Percentiles rank a stretch among this genome's conserved stretches.
phyloP scores from a whole-genome alignment of 139 green algal species.

The Tetraselmis chui region DNA sequence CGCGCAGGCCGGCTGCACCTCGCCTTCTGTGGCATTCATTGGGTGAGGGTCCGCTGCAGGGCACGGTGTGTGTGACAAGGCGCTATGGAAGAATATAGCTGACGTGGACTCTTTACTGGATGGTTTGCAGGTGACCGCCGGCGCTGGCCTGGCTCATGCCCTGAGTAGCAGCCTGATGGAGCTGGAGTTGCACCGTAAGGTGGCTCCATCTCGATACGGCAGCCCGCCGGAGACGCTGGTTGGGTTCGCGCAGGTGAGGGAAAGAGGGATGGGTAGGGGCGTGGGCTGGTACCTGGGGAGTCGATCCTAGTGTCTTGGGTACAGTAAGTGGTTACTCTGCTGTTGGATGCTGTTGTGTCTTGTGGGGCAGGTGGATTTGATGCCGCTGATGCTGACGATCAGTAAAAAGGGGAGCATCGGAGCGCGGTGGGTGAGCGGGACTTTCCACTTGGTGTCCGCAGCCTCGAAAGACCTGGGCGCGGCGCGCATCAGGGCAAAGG shows the following conservation, averaged over 20 bases:
- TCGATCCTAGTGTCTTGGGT: slow-evolving; percentile 11
- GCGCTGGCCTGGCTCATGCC: not conserved
- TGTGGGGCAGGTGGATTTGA: not conserved
- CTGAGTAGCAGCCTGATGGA: not conserved
- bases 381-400: not conserved
- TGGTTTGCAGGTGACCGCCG: not conserved
- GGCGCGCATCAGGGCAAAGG: slow-evolving; percentile 14
- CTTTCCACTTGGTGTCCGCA: slow-evolving; percentile 18
- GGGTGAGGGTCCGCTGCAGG: not conserved
- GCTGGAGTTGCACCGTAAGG: not conserved
- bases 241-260: not conserved
- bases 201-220: not conserved
- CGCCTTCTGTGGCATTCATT: not conserved
- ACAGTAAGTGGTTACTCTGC: slow-evolving; percentile 20
- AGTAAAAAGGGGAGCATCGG: not conserved
- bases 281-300: not conserved
- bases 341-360: slow-evolving; percentile 4
- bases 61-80: not conserved
- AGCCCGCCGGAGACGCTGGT: not conserved
- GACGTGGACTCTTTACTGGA: too few species aligned
- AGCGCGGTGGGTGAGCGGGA: slow-evolving; percentile 20
- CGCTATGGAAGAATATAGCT: too few species aligned
- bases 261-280: too few species aligned
- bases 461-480: slow-evolving; percentile 20
- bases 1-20: not conserved